Evolutionary conservation across 345 rosid genomes (phyloP).

Genomic region (Passiflora organensis): DNA sequence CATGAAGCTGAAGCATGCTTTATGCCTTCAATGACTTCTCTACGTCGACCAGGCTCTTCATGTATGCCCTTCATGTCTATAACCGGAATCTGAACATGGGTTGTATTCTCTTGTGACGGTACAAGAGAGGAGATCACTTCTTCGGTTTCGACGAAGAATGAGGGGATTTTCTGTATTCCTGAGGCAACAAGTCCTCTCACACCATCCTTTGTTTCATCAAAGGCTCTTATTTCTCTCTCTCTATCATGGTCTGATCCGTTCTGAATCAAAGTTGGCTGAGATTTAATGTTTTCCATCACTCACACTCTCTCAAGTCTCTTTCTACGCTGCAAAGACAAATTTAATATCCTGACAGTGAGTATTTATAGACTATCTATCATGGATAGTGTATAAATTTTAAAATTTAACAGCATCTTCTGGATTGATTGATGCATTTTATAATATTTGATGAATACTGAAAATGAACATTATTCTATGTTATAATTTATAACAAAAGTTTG

Average conservation of each 20-base stretch:
- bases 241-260: not conserved
- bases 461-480: too few species aligned
- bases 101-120: not conserved
- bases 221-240: not conserved
- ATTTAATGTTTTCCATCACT: too few species aligned
- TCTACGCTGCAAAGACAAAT: too few species aligned
- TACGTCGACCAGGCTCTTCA: not conserved
- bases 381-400: too few species aligned
- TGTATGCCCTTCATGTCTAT: conserved; percentile 11
- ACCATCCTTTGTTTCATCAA: conserved; percentile 9
- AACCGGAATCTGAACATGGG: conserved; percentile 11
- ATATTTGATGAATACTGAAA: too few species aligned
- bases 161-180: conserved; percentile 3
- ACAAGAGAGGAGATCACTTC: not conserved
- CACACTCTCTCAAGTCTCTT: too few species aligned
- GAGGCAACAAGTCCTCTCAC: conserved; percentile 6
- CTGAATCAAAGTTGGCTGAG: too few species aligned
- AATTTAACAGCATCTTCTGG: too few species aligned
- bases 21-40: conserved; percentile 4
- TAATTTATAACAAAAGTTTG: too few species aligned
- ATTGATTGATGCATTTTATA: too few species aligned
- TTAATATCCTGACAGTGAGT: too few species aligned
- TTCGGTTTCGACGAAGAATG: not conserved
- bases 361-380: too few species aligned
- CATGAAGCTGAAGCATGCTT: conserved; percentile 1